Evolutionary conservation across 2,329 filamentous ascomycete genomes (phyloP), one percentile per base, ranked within the genome.

Genomic region (Colletotrichum caudatum): DNA sequence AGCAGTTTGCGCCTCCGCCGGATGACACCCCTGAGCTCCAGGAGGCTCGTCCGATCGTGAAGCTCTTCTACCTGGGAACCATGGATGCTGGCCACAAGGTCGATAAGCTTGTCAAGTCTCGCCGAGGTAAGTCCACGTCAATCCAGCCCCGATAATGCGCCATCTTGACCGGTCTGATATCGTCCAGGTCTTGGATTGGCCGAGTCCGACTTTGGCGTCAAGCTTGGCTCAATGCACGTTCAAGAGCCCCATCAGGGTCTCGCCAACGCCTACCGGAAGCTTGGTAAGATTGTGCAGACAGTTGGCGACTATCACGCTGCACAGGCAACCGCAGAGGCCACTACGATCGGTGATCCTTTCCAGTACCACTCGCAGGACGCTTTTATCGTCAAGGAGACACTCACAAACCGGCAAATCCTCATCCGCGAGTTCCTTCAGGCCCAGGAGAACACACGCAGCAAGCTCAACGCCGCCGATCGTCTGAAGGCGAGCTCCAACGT

Each of bases 31-130:
- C 95, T 12, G 96, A 99, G 84, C 87, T 99, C 66, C 92, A 95
- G 74, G 92, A 96, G 77, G 94, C 95, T 26, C 90, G 96, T 64
- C 96, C 96, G 0, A 87, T 94, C 54, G 96, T 98, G 48, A 99
- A 99, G 84, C 88, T 95, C 59, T 98, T 99, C 80, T 99, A 99
- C 79, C 86, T 99, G 29, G 94, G 94, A 26, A 92, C 94, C 8
- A 97, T 99, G 94, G 96, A 98, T 79, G 91, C 94, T n/a, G 94
- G 94, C 54, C 96, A 99, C 82, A 98, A 98, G 83, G 90, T 99
- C 41, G 96, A 99, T 78, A 94, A 92, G 79, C 89, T 98, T 44
- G 96, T 99, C 75, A 98, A 97, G 83, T 90, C 92, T 72, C 89
- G 96, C 79, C 89, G 95, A 90, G 94, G 95, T 97, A 89, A 75